Evolutionary conservation across 768 basidiomycete species (phyloP).

Genomic region (Amylocystis lapponica): DNA sequence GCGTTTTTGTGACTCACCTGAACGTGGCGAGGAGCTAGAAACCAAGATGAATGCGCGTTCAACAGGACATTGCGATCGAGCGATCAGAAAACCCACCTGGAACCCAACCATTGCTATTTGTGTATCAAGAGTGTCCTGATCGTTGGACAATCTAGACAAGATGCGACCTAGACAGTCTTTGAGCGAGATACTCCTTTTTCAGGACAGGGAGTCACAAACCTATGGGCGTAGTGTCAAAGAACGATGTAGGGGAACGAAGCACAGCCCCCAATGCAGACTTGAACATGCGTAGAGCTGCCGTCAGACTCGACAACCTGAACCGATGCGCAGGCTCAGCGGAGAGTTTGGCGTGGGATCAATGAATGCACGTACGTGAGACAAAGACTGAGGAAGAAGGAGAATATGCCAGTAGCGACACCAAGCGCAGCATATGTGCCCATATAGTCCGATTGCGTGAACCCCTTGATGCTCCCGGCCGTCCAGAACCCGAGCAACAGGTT

Average conservation of each 20-base stretch:
- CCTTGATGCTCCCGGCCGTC: conserved; percentile 48
- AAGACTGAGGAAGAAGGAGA: conserved; percentile 44
- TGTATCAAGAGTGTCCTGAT: conserved; percentile 53
- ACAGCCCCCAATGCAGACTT: conserved; percentile 49
- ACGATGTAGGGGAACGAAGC: conserved; percentile 54
- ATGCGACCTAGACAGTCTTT: conserved; percentile 40
- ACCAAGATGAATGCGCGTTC: not conserved
- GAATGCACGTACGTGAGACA: conserved; percentile 40
- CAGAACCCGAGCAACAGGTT: conserved; percentile 72
- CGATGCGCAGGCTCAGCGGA: not conserved
- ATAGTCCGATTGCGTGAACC: conserved; percentile 58
- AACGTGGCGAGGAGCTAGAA: conserved; percentile 19
- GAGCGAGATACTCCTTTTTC: not conserved
- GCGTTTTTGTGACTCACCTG: conserved; percentile 6
- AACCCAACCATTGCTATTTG: conserved; percentile 41
- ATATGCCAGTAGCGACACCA: conserved; percentile 45
- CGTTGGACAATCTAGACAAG: conserved; percentile 52
- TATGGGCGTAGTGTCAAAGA: conserved; percentile 71
- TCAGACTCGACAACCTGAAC: conserved; percentile 25
- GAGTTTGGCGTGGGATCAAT: not conserved
- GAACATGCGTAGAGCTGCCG: conserved; percentile 42
- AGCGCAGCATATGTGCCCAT: conserved; percentile 49
- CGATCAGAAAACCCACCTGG: conserved; percentile 30
- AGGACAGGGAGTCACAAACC: conserved; percentile 35
- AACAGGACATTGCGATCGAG: not conserved